Evolutionary conservation across 2,329 filamentous ascomycete genomes (phyloP).

Genomic region (Daldinia sp.): DNA sequence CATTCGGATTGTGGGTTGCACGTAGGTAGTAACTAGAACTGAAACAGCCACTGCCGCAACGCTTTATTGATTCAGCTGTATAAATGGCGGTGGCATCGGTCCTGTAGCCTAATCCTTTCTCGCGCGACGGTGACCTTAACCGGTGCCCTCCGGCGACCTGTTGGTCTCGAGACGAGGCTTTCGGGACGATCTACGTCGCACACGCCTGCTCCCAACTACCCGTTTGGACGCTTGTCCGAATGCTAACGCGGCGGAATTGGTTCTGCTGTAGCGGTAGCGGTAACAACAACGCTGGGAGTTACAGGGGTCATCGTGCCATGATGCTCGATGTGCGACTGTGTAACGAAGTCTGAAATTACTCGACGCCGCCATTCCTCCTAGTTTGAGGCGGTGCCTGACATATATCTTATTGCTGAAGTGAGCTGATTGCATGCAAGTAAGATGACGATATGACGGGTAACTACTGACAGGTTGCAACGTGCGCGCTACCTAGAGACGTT

Average conservation of each 20-base stretch:
- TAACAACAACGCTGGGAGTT: constrained; percentile 8
- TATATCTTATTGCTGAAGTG: constrained; percentile 24
- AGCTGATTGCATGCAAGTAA: constrained; percentile 23
- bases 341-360: constrained; percentile 9
- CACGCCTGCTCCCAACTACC: background rate
- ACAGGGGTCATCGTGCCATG: constrained; percentile 2
- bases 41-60: background rate
- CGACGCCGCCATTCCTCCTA: constrained; percentile 24
- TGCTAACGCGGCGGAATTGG: background rate
- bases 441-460: constrained; percentile 7
- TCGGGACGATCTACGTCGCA: constrained; percentile 2
- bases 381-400: constrained; percentile 16
- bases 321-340: constrained; percentile 7
- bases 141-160: background rate
- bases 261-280: background rate
- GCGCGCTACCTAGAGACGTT: constrained; percentile 23
- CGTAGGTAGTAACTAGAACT: background rate
- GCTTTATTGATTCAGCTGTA: background rate
- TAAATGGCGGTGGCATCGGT: constrained; percentile 2
- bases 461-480: constrained; percentile 3
- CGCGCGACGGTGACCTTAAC: constrained; percentile 1
- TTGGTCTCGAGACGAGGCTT: background rate
- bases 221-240: background rate
- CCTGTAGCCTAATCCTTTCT: background rate
- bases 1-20: background rate